Conservation (phyloP, 495 filamentous ascomycete species). For the Pseudevernia furfuracea region DNA sequence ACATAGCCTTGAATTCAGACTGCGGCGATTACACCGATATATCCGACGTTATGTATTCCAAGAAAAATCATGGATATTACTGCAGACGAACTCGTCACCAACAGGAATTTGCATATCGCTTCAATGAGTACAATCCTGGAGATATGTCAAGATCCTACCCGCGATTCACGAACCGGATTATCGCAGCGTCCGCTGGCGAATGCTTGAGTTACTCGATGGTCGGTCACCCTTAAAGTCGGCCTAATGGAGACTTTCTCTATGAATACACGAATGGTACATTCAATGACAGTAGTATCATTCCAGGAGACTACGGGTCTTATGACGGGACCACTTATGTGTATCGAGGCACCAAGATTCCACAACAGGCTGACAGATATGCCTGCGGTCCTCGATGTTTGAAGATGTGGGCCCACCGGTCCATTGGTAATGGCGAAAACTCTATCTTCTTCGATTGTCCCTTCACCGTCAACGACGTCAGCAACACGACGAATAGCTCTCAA, state of each 20-base stretch:
- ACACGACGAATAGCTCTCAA: conserved; percentile 1
- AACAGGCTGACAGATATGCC: background rate
- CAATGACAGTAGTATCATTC: conserved; percentile 16
- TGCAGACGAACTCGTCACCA: conserved; percentile 5
- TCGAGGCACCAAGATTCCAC: conserved; percentile 7
- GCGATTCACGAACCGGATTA: conserved; percentile 16
- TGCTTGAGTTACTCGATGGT: conserved; percentile 12
- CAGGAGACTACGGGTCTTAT: background rate
- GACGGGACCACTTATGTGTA: conserved; percentile 22
- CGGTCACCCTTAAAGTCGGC: background rate
- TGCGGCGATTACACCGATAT: conserved; percentile 11
- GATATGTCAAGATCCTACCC: conserved; percentile 16
- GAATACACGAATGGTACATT: conserved; percentile 9
- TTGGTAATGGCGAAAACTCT: background rate
- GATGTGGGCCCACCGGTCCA: conserved; percentile 18
- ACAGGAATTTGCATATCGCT: conserved; percentile 22
- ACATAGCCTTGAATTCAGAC: background rate
- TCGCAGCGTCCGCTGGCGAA: conserved; percentile 17
- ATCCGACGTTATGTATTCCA: conserved; percentile 2
- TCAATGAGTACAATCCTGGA: conserved; percentile 20
- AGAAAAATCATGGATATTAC: conserved; percentile 17
- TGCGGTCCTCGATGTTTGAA: conserved; percentile 17
- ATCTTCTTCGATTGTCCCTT: conserved; percentile 21
- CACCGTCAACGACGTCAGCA: conserved; percentile 12
- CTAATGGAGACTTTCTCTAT: background rate